Evolutionary conservation across 1,139 yeast genomes (phyloP).

Genomic region (Saccharomycopsis hybrid): DNA sequence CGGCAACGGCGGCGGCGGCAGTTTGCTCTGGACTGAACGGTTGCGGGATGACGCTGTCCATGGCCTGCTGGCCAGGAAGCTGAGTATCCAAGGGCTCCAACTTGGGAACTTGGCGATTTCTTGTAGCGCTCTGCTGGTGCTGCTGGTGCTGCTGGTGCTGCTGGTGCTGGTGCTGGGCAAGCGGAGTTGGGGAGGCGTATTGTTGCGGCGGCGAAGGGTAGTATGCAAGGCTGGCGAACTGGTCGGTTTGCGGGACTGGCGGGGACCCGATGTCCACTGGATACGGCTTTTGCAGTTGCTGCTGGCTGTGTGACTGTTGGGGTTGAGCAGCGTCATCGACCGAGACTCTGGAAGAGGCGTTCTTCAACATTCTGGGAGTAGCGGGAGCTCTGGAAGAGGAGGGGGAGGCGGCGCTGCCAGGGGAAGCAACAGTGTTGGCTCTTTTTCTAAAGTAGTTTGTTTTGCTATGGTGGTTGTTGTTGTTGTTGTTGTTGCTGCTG

Average conservation of each 20-base stretch:
- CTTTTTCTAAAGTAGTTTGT: conserved; percentile 13
- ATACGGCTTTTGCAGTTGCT: conserved; percentile 12
- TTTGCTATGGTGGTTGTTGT: no score
- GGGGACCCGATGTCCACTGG: conserved; percentile 12
- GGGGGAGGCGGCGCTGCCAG: no score
- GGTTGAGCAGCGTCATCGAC: conserved; percentile 20
- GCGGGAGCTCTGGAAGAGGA: conserved; percentile 48
- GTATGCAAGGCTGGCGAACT: conserved; percentile 19
- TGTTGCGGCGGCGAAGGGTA: conserved; percentile 22
- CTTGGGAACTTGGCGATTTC: conserved; percentile 19
- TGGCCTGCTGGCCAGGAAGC: not conserved
- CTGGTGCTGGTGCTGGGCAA: no score
- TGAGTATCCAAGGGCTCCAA: conserved; percentile 25
- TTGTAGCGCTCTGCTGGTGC: conserved; percentile 16
- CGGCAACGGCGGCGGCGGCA: no score
- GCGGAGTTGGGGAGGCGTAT: conserved; percentile 15
- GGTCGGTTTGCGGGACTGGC: conserved; percentile 18
- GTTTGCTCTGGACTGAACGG: not conserved
- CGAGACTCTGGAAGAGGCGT: conserved; percentile 29
- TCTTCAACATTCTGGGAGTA: conserved; percentile 73
- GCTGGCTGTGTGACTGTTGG: no score
- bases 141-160: not conserved
- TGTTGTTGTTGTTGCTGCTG: no score
- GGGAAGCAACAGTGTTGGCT: conserved; percentile 16
- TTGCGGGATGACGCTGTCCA: not conserved